These are phyloP conservation scores for Calonectria hawksworthii DNA, from an alignment of 2,329 filamentous ascomycete species.

Conservation along the genomic window DNA sequence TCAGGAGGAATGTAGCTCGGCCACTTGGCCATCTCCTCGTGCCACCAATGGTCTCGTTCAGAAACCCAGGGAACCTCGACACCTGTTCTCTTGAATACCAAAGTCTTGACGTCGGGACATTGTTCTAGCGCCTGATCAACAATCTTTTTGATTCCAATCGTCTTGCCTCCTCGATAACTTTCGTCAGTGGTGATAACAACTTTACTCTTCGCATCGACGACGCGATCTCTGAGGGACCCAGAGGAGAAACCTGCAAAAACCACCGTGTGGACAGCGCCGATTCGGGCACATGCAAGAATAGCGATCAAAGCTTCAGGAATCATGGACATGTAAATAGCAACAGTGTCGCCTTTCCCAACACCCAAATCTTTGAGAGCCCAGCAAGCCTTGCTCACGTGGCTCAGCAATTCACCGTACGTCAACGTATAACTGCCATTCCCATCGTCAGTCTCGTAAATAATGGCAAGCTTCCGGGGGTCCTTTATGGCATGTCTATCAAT, in stretches of 20 bases:
- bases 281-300: constrained; percentile 82
- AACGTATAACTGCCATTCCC: constrained; percentile 85
- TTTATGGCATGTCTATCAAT: constrained; percentile 93
- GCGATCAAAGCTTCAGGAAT: constrained; percentile 92
- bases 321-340: constrained; percentile 97
- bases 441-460: constrained; percentile 97
- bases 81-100: constrained; percentile 93
- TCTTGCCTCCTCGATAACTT: constrained; percentile 92
- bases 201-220: constrained; percentile 87
- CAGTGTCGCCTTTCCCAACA: constrained; percentile 93
- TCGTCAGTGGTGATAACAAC: constrained; percentile 95
- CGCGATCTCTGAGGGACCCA: constrained; percentile 90
- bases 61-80: constrained; percentile 87
- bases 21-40: constrained; percentile 94
- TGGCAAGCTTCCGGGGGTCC: constrained; percentile 88
- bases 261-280: constrained; percentile 93
- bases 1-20: constrained; percentile 89
- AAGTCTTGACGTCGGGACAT: constrained; percentile 85
- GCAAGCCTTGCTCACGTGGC: constrained; percentile 86
- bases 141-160: constrained; percentile 95
- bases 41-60: constrained; percentile 93
- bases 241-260: constrained; percentile 96
- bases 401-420: constrained; percentile 89
- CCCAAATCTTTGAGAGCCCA: constrained; percentile 90
- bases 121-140: constrained; percentile 87